Evolutionary conservation across 1,284 basidiomycete species (phyloP).

Genomic region (Ceratobasidium sp.): DNA sequence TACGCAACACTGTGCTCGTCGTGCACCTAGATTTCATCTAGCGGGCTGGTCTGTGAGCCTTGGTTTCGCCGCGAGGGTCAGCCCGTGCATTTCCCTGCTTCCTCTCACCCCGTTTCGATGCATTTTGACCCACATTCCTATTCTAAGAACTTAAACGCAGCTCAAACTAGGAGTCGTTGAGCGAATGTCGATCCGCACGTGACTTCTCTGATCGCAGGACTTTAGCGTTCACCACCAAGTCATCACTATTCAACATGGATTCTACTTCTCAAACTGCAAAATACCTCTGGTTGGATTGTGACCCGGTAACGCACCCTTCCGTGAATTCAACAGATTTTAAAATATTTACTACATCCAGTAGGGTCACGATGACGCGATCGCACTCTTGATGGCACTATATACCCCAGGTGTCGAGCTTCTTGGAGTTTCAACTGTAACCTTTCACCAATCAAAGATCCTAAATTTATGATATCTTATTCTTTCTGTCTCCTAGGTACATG

Average conservation of each 20-base stretch:
- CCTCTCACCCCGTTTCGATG: too few species aligned
- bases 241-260: background rate
- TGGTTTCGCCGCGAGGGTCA: too few species aligned
- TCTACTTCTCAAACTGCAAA: slow-evolving; percentile 43
- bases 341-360: slow-evolving; percentile 52
- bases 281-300: slow-evolving; percentile 68
- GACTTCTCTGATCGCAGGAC: background rate
- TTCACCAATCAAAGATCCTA: background rate
- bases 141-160: too few species aligned
- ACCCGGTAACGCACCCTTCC: slow-evolving; percentile 62
- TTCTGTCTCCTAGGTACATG: slow-evolving; percentile 71
- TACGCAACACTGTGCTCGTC: too few species aligned
- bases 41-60: too few species aligned
- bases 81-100: too few species aligned
- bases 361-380: slow-evolving; percentile 90
- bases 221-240: too few species aligned
- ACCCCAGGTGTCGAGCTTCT: slow-evolving; percentile 72
- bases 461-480: background rate
- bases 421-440: slow-evolving; percentile 81
- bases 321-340: background rate
- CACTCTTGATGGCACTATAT: slow-evolving; percentile 80
- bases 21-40: too few species aligned
- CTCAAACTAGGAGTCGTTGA: too few species aligned
- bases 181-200: slow-evolving; percentile 25
- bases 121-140: too few species aligned